Conservation (phyloP, 2,329 filamentous ascomycete genomes). For the Cladophialophora carrionii region DNA sequence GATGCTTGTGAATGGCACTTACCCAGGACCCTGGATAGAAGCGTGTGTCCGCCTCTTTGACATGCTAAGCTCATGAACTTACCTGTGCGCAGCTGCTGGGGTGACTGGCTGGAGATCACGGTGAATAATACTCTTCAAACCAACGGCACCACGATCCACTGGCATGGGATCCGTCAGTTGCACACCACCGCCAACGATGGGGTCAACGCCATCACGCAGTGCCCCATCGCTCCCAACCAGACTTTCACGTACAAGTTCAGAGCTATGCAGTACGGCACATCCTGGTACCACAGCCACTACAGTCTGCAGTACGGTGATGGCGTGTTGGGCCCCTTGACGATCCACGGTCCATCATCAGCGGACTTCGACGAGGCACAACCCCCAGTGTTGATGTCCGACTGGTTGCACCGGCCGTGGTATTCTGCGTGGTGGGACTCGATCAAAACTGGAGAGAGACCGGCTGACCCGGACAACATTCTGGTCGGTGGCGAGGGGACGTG, state of each 20-base stretch:
- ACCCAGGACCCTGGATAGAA: slow-evolving; percentile 12
- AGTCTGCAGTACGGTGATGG: slow-evolving; percentile 13
- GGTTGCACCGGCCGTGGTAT: slow-evolving; percentile 11
- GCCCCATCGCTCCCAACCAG: slow-evolving; percentile 56
- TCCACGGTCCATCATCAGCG: slow-evolving; percentile 8
- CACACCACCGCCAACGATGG: slow-evolving; percentile 9
- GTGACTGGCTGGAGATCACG: slow-evolving; percentile 14
- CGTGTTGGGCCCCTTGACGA: slow-evolving; percentile 10
- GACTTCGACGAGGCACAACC: slow-evolving; percentile 7
- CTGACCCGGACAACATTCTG: slow-evolving; percentile 8
- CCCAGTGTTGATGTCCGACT: slow-evolving; percentile 13
- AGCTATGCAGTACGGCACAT: slow-evolving; percentile 58
- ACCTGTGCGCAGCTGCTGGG: slow-evolving; percentile 9
- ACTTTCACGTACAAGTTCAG: slow-evolving; percentile 61
- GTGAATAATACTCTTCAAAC: slow-evolving; percentile 5
- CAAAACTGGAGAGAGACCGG: neutral
- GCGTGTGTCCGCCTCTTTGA: slow-evolving; percentile 6
- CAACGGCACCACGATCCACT: slow-evolving; percentile 15
- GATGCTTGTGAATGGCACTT: slow-evolving; percentile 6
- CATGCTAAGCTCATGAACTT: neutral
- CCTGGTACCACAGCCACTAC: slow-evolving; percentile 66
- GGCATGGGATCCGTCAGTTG: slow-evolving; percentile 15
- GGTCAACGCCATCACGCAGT: slow-evolving; percentile 48
- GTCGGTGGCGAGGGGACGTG: slow-evolving; percentile 6
- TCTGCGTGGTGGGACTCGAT: slow-evolving; percentile 3